These are phyloP conservation scores for Starmerella sp. DNA, from an alignment of 805 yeast species.

Conservation along the genomic window DNA sequence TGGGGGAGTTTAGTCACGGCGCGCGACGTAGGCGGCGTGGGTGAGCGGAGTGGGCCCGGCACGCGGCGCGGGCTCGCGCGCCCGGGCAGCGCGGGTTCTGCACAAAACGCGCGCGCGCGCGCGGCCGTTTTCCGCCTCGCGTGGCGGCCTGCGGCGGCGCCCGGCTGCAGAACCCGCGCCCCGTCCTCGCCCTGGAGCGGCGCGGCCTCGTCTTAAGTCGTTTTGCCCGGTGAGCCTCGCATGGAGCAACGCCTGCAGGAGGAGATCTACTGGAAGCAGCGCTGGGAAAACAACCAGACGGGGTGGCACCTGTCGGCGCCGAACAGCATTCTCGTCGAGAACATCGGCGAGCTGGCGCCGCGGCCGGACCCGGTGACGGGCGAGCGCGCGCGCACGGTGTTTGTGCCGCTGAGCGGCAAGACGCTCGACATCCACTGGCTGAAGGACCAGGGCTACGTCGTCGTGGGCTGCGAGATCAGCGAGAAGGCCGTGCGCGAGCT, in stretches of 20 bases:
- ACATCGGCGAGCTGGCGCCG: conserved; percentile 8
- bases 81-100: no score
- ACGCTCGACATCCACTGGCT: conserved; percentile 15
- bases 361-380: neutral
- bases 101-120: no score
- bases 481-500: conserved; percentile 8
- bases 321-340: conserved; percentile 8
- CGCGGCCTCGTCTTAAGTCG: neutral
- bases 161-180: neutral
- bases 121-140: no score
- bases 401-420: conserved; percentile 17
- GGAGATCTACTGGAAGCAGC: conserved; percentile 10
- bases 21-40: no score
- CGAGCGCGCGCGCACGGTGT: neutral
- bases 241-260: conserved; percentile 9
- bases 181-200: no score
- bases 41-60: no score
- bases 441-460: conserved; percentile 6
- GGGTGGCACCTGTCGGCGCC: conserved; percentile 15
- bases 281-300: conserved; percentile 10
- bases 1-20: no score
- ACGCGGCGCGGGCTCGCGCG: no score
- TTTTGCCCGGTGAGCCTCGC: neutral
- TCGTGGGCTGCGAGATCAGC: conserved; percentile 15
- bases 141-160: no score